Base-by-base conservation (phyloP, 1,284 basidiomycete genomes). In the Coriolopsis trogii region DNA sequence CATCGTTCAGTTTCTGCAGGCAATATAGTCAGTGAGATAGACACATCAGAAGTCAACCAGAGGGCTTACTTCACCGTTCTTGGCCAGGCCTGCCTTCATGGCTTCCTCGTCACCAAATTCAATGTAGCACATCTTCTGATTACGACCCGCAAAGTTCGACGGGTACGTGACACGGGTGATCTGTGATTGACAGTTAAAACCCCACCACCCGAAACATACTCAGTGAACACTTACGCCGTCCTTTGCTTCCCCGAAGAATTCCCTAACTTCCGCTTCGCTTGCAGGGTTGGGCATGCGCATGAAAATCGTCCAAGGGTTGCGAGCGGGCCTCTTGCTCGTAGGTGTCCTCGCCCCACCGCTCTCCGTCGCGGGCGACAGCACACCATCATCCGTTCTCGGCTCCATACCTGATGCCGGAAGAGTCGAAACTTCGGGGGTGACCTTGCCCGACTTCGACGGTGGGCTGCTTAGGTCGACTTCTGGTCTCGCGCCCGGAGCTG, bases 21-120 rank as follows among this genome's bases (percentile, higher is more conserved):
- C n/a, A 18, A 15, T 16, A 31, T 15, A 13, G 20, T 55, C 46
- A 58, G 53, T 6, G 41, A n/a, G n/a, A 12, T 36, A 5, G 18
- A 8, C 2, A n/a, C 26, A 26, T 13, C 6, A 5, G 9, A 20
- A 29, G n/a, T 16, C 34, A 6, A 13, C 13, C n/a, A n/a, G 13
- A 28, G 13, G n/a, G 70, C 77, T 53, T 59, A 91, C 91, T 67
- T 85, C 84, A 13, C 76, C 79, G 61, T 88, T 84, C 61, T 84
- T 85, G 56, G 82, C 84, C 21, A 95, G 70, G 1, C 85, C 92
- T 21, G 75, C 79, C 63, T 82, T 87, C 89, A 94, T 91, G 20
- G 84, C 78, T 40, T 87, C 87, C 64, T 94, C 91, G 62, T 89
- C 88, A 6, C 81, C 87, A 69, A 95, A 95, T 67, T 95, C 93